Evolutionary conservation across 305 asterid species (phyloP).

Genomic region (Caryopteris hybrid): DNA sequence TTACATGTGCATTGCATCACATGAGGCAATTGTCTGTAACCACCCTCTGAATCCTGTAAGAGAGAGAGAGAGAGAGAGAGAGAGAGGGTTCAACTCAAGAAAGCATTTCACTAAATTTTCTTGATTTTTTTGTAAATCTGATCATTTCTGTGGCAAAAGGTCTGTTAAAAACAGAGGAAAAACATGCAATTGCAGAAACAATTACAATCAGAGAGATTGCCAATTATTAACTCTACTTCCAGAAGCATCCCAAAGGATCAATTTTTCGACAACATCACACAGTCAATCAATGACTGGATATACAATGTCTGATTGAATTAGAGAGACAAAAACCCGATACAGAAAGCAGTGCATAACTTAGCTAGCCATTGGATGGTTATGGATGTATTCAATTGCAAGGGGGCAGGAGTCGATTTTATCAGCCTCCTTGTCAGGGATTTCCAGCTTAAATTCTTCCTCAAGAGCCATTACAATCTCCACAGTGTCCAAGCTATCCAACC

Average conservation of each 20-base stretch:
- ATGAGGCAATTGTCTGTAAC: neutral
- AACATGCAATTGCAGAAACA: neutral
- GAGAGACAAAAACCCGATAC: constrained; percentile 16
- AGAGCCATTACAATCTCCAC: constrained; percentile 86
- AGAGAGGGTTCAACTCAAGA: neutral
- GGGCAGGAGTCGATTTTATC: constrained; percentile 64
- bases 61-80: neutral
- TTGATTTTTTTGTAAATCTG: neutral
- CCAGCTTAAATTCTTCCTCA: too few relatives aligned
- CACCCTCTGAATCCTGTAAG: neutral
- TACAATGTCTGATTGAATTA: constrained; percentile 18
- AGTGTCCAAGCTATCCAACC: constrained; percentile 80
- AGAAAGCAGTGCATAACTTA: too few relatives aligned
- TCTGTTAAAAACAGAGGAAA: neutral
- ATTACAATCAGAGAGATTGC: neutral
- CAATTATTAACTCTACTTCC: neutral
- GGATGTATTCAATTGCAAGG: constrained; percentile 64
- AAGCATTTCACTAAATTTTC: neutral
- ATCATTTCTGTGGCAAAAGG: neutral
- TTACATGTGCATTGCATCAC: too few relatives aligned
- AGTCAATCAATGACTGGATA: constrained; percentile 26
- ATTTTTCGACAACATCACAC: constrained; percentile 27
- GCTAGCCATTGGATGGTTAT: constrained; percentile 63
- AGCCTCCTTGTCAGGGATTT: constrained; percentile 82
- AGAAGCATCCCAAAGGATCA: constrained; percentile 4